Percentiles rank a stretch among this genome's conserved stretches.
Conservation (phyloP, 83 land plant genomes). For the Diphasiastrum complanatum region DNA sequence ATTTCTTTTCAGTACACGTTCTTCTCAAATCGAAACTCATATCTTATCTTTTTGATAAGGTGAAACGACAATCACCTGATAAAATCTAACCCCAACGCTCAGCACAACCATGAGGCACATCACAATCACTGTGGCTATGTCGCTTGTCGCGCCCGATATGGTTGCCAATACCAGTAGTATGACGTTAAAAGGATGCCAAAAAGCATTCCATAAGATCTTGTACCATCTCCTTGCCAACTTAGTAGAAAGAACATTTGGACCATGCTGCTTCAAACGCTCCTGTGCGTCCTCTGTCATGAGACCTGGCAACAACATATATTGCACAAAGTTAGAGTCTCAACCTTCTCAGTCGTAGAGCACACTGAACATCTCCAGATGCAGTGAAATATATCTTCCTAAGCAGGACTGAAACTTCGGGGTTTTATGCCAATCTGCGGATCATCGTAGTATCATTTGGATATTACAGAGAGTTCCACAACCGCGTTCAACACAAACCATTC, state of each 20-base stretch:
- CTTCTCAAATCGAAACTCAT: neutral
- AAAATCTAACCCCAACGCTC: constrained; percentile 47
- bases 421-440: no score
- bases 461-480: no score
- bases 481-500: no score
- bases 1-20: neutral
- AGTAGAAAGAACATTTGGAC: constrained; percentile 39
- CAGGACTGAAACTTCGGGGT: no score
- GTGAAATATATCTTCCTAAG: no score
- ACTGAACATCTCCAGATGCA: no score
- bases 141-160: constrained; percentile 33
- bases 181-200: constrained; percentile 50
- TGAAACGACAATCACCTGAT: constrained; percentile 37
- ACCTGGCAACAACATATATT: no score
- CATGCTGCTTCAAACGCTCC: constrained; percentile 37
- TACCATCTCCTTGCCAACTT: constrained; percentile 38
- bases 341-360: no score
- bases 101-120: constrained; percentile 46
- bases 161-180: constrained; percentile 47
- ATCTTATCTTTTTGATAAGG: no score
- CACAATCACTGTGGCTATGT: constrained; percentile 42
- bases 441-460: no score
- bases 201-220: constrained; percentile 44
- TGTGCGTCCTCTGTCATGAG: constrained; percentile 46
- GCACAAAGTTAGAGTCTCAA: no score